Evolutionary conservation across 2,329 filamentous ascomycete species (phyloP), one percentile per base, ranked within the genome.

Genomic region (Hawksworthiomyces lignivorus): DNA sequence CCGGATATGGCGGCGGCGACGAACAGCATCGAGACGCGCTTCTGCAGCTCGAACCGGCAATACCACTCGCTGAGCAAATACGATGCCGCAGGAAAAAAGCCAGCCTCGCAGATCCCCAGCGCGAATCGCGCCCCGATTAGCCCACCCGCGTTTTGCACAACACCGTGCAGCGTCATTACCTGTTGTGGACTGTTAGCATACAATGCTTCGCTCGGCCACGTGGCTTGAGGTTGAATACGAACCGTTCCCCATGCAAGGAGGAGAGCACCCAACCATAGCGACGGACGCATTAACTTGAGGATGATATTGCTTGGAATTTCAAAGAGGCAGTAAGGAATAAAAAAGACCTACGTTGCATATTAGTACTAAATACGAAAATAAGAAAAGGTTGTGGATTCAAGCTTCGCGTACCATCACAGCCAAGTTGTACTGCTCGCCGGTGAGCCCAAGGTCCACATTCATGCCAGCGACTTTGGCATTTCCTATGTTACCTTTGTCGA

Each of bases 281-380:
- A 76, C 2, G 80, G 78, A 5, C 71, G 70, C 43, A 80, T 62
- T 54, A 75, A 76, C 59, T 82, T 82, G 43, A 83, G 65, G 11
- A 82, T 62, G 30, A 82, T 69, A 52, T 83, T 84, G 43, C 74
- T 79, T 1, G 80, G 80, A 5, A 84, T 72, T 54, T 84, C 80
- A 55, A 82, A 81, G 30, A 70, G 33, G 47, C 62, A 63, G 53
- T 71, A 82, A 3, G 75, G 75, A 29, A 79, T 67, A 41, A 82
- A 75, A 43, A 83, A 70, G 48, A 82, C 70, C 37, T 32, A 4
- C 5, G 4, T 5, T 29, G 27, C 27, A 7, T 29, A 14, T 29
- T n/a, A 30, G 12, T 10, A 30, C 14, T 10, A 19, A n/a, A n/a
- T n/a, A n/a, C n/a, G n/a, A n/a, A n/a, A n/a, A n/a, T 20, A n/a